These are phyloP conservation scores for Adansonia rubrostipa DNA, from an alignment of 441 rosid species.

Conservation along the genomic window DNA sequence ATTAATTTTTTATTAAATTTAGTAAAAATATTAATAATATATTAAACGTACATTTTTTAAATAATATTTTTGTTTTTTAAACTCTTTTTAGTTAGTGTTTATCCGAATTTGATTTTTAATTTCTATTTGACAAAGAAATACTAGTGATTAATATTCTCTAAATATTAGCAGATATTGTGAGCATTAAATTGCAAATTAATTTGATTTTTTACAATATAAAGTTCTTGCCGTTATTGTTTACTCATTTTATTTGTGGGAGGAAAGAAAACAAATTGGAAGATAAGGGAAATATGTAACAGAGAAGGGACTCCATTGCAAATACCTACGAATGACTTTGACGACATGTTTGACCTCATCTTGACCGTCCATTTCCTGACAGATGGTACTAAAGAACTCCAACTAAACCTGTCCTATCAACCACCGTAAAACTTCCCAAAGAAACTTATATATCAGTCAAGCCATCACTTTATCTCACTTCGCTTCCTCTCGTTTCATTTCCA, in stretches of 20 bases:
- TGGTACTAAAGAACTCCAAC: background rate
- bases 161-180: too few species aligned
- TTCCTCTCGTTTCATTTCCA: slow-evolving; percentile 30
- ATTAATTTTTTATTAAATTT: too few species aligned
- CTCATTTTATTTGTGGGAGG: background rate
- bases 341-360: background rate
- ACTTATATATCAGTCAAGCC: background rate
- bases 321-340: background rate
- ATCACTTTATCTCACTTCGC: slow-evolving; percentile 17
- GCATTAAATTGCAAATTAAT: too few species aligned
- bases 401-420: slow-evolving; percentile 1
- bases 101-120: too few species aligned
- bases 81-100: too few species aligned
- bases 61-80: too few species aligned
- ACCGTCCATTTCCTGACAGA: slow-evolving; percentile 1
- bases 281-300: background rate
- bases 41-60: too few species aligned
- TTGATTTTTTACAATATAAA: too few species aligned
- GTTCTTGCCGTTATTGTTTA: background rate
- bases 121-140: too few species aligned
- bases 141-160: too few species aligned
- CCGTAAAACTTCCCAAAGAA: background rate
- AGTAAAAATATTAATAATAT: too few species aligned
- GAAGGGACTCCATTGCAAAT: background rate
- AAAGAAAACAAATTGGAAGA: background rate